Base-by-base conservation (phyloP, 1,284 basidiomycete species). In the Ustilago crameri region DNA sequence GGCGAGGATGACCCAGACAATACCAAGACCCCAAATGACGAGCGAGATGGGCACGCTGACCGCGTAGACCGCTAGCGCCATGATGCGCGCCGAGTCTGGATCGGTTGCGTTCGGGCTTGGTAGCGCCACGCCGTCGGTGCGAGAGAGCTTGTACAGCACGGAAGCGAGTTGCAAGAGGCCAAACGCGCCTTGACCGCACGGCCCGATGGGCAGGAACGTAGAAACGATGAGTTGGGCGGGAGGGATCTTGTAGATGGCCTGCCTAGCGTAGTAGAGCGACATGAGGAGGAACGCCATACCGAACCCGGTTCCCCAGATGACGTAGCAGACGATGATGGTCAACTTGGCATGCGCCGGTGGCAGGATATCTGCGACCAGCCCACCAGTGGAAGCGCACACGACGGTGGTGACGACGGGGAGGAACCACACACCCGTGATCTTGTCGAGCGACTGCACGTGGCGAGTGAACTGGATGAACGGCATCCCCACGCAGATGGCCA, bases 341-440 rank as follows among this genome's bases (percentile, higher is more conserved):
- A 89, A 76, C 34, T 57, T 47, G 4, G 90, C 89, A 62, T 87
- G 85, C 0, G 80, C 60, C 0, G 85, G 81, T 26, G 87, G 86
- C 69, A 87, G 86, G 2, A 87, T 84, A 4, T 84, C 73, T 1
- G 89, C 87, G 7, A 92, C 84, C 42, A 90, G 80, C 0, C 87
- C 88, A 2, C 91, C 91, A 0, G 89, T 86, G 1, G 90, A 88
- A 0, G 90, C 86, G 0, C 87, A 87, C 76, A 92, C 91, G 37
- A 90, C 87, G 0, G 89, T 85, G 0, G 90, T 87, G 3, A 92
- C 90, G 9, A 91, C 87, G 0, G 91, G 91, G 41, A 92, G 87
- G 3, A 92, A 53, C 77, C 75, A 76, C 1, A 77, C 65, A 12
- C 64, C 79, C 1, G 80, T 72, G 32, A 82, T 59, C 34, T 60